phyloP scores from a whole-genome alignment of 345 rosid species.

The Jatropha curcas region DNA sequence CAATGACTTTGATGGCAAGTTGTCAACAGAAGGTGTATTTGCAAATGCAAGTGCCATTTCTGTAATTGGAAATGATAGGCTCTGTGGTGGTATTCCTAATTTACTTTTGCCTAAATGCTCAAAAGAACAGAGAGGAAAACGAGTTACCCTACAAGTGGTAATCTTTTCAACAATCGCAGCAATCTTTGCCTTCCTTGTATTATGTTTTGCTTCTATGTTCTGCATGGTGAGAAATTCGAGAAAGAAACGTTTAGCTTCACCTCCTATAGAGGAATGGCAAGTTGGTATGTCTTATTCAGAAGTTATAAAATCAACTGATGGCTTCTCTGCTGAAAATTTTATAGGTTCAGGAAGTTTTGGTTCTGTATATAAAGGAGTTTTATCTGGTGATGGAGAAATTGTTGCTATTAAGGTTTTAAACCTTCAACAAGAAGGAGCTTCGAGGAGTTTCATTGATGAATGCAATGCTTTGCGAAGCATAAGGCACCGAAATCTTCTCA shows the following conservation, averaged over 20 bases:
- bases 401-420: slow-evolving; percentile 31
- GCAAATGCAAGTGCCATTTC: slow-evolving; percentile 14
- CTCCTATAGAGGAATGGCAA: neutral
- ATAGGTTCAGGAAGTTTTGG: slow-evolving; percentile 36
- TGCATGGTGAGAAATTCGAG: slow-evolving; percentile 2
- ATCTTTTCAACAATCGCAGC: neutral
- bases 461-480: slow-evolving; percentile 23
- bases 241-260: neutral
- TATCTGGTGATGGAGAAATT: neutral
- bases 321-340: slow-evolving; percentile 22
- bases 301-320: slow-evolving; percentile 17
- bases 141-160: slow-evolving; percentile 6
- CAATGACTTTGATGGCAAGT: slow-evolving; percentile 24
- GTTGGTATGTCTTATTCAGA: slow-evolving; percentile 17
- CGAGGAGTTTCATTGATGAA: slow-evolving; percentile 29
- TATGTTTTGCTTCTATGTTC: neutral
- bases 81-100: slow-evolving; percentile 18
- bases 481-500: slow-evolving; percentile 28
- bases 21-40: slow-evolving; percentile 14
- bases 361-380: slow-evolving; percentile 25
- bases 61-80: slow-evolving; percentile 1
- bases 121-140: neutral
- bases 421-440: slow-evolving; percentile 31
- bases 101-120: slow-evolving; percentile 22
- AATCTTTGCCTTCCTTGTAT: neutral